Base-by-base conservation (phyloP, 352 stramenopile species). In the Globisporangium yorkense region DNA sequence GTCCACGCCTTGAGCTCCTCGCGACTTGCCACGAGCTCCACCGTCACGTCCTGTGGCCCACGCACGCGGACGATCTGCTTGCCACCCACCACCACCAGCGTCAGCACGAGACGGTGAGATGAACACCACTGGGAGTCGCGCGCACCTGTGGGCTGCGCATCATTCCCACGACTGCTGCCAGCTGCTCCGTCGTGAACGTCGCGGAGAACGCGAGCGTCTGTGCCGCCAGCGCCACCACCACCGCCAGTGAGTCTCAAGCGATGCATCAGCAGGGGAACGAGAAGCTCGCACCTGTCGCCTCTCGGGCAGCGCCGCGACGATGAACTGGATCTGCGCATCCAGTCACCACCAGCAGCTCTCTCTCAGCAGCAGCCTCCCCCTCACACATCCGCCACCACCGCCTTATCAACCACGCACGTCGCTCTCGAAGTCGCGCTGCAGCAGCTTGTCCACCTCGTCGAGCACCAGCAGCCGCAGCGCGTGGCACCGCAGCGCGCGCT, bases 391-490 rank as follows among this genome's bases (percentile, higher is more conserved):
- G n/a, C 15, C 2, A 21, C 35, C 2, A 40, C 35, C 8, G 8
- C 8, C 35, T 15, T 5, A 35, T 35, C 8, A 40, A 18, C 12
- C n/a, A 24, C 35, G 40, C 60, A 90, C 77, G 65, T 89, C 78
- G n/a, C 70, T 58, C n/a, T 77, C 58, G 43, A 90, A 92, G 43
- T 91, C 80, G 21, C 57, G 51, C 44, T 70, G 63, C 31, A 93
- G 67, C n/a, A 93, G 67, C 54, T 92, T 92, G 70, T 93, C 84
- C 16, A 89, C 81, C 70, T 93, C 81, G 43, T 93, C 84, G n/a
- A 93, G 54, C 16, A 91, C 71, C 7, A 93, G 54, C 47, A 93
- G 55, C 18, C 79, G 72, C 57, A 92, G 73, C 5, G 68, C 54
- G 50, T 72, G 71, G 35, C 73, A 78, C 12, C 54, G 62, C 15